Conservation (phyloP, 2,329 filamentous ascomycete species). For the Acrocalymma vagum region DNA sequence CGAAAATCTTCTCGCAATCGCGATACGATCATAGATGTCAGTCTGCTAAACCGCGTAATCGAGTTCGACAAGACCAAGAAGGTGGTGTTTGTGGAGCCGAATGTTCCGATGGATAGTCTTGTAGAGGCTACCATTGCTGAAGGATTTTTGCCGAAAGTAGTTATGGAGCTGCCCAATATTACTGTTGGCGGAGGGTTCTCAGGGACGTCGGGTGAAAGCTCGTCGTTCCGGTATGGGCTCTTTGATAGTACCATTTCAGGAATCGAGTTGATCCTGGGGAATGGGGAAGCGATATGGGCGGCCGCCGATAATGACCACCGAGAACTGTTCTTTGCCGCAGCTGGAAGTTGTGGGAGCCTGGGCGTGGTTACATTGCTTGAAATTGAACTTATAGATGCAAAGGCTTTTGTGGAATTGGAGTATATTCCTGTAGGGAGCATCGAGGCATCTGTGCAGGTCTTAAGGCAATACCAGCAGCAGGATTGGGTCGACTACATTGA, state of each 20-base stretch:
- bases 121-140: slow-evolving; percentile 64
- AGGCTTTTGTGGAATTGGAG: slow-evolving; percentile 66
- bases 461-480: slow-evolving; percentile 56
- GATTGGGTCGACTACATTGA: slow-evolving; percentile 71
- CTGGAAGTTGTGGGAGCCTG: slow-evolving; percentile 67
- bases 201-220: slow-evolving; percentile 73
- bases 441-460: slow-evolving; percentile 57
- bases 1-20: slow-evolving; percentile 52
- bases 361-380: slow-evolving; percentile 70
- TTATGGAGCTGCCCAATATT: slow-evolving; percentile 77
- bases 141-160: slow-evolving; percentile 68
- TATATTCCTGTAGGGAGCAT: slow-evolving; percentile 65
- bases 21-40: slow-evolving; percentile 58
- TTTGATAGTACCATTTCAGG: slow-evolving; percentile 70
- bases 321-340: slow-evolving; percentile 68
- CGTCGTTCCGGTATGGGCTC: slow-evolving; percentile 71
- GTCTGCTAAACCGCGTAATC: slow-evolving; percentile 57
- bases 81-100: slow-evolving; percentile 69
- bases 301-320: slow-evolving; percentile 50
- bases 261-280: slow-evolving; percentile 70
- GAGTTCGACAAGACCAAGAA: slow-evolving; percentile 51
- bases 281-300: slow-evolving; percentile 63
- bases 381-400: slow-evolving; percentile 63
- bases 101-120: slow-evolving; percentile 73
- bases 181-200: slow-evolving; percentile 73